Percentiles rank a stretch among this genome's conserved stretches.
Conservation (phyloP, 2,329 filamentous ascomycete genomes). For the Paraconiothyrium sp. region DNA sequence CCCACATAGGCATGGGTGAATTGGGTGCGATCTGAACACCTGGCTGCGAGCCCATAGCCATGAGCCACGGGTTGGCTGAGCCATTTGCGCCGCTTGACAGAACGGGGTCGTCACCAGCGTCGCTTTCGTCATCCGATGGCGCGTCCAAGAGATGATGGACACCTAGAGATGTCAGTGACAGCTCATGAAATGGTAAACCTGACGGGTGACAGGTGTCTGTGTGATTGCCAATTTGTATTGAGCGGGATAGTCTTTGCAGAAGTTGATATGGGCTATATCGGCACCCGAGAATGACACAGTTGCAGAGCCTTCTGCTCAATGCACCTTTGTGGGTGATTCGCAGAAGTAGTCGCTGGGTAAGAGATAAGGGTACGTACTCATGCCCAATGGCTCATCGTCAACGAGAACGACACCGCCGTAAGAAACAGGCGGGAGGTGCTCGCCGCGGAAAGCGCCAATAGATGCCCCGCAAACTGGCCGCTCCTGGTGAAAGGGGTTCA, state of each 20-base stretch:
- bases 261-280: no score
- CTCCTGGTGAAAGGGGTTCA: slow-evolving; percentile 81
- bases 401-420: slow-evolving; percentile 89
- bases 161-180: slow-evolving; percentile 10
- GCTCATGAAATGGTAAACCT: not conserved
- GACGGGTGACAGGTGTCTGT: not conserved
- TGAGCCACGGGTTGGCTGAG: slow-evolving; percentile 45
- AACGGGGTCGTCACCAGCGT: slow-evolving; percentile 47
- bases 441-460: slow-evolving; percentile 88
- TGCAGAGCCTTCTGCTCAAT: not conserved
- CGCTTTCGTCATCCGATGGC: slow-evolving; percentile 62
- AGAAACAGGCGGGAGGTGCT: slow-evolving; percentile 88
- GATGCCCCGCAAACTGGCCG: slow-evolving; percentile 86
- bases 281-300: no score
- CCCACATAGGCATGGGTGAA: slow-evolving; percentile 43
- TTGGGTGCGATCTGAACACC: slow-evolving; percentile 41
- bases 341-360: not conserved
- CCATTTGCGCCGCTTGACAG: slow-evolving; percentile 55
- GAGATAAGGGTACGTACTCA: slow-evolving; percentile 66
- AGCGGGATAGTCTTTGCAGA: no score
- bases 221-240: no score
- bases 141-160: slow-evolving; percentile 94
- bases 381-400: slow-evolving; percentile 85
- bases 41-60: slow-evolving; percentile 49
- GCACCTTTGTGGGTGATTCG: not conserved